phyloP scores from a whole-genome alignment of 352 stramenopile genomes.

The Phytophthora foliorum region DNA sequence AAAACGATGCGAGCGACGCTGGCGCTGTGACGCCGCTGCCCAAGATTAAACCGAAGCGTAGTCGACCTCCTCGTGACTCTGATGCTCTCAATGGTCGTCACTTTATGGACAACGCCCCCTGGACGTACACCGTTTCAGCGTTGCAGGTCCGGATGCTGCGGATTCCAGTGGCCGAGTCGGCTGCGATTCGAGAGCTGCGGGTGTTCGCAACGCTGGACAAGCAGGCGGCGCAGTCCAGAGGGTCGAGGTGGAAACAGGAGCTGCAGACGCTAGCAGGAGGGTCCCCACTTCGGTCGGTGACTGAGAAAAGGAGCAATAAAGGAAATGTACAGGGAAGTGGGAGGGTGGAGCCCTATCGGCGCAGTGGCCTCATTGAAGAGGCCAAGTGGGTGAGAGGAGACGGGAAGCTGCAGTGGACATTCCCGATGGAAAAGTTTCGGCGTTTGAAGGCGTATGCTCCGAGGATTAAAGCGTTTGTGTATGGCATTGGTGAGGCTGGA shows the following conservation, averaged over 20 bases:
- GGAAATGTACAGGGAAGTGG: neutral
- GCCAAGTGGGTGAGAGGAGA: conserved; percentile 58
- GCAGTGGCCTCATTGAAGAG: conserved; percentile 64
- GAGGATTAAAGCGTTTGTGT: conserved; percentile 78
- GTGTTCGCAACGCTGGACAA: conserved; percentile 69
- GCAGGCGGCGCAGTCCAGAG: conserved; percentile 58
- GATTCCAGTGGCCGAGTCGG: conserved; percentile 47
- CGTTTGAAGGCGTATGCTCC: conserved; percentile 73
- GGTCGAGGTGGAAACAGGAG: conserved; percentile 66
- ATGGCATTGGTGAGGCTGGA: conserved; percentile 54
- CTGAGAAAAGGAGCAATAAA: neutral
- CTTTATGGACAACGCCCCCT: conserved; percentile 55
- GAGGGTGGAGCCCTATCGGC: conserved; percentile 17
- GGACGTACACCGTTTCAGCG: conserved; percentile 54
- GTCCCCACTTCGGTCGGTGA: conserved; percentile 6
- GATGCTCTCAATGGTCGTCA: conserved; percentile 26
- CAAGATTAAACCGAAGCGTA: conserved; percentile 15
- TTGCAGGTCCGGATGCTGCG: conserved; percentile 56
- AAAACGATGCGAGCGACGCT: conserved; percentile 27
- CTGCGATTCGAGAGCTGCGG: conserved; percentile 58
- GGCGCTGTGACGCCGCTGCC: conserved; percentile 26
- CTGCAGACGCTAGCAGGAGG: conserved; percentile 6
- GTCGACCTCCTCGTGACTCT: conserved; percentile 9
- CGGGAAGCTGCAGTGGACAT: conserved; percentile 65
- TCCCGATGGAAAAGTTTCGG: conserved; percentile 71